Percentiles rank a stretch among this genome's conserved stretches.
phyloP scores from a whole-genome alignment of 2,329 filamentous ascomycete genomes.

The Dothideomycetidae sp. region DNA sequence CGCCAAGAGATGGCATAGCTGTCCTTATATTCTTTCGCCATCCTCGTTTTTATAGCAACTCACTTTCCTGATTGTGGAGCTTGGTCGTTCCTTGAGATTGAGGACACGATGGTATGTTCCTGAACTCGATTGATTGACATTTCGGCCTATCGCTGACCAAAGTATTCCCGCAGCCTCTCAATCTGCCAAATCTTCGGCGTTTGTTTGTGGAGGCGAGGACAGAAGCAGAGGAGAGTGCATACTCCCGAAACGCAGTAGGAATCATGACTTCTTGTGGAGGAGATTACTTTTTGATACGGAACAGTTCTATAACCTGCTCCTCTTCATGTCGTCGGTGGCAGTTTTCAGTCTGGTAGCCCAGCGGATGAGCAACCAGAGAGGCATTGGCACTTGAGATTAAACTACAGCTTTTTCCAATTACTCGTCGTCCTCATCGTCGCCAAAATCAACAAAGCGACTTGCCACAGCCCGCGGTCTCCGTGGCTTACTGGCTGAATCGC shows the following conservation, averaged over 20 bases:
- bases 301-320: conserved; percentile 91
- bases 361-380: conserved; percentile 44
- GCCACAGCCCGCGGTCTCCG: conserved; percentile 14
- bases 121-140: too few species aligned
- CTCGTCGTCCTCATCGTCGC: conserved; percentile 21
- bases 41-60: too few species aligned
- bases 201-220: conserved; percentile 90
- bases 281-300: too few species aligned
- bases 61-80: too few species aligned
- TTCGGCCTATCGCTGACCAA: too few species aligned
- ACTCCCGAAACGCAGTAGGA: conserved; percentile 80
- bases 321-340: conserved; percentile 93
- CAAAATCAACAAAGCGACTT: conserved; percentile 24
- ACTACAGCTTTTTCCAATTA: conserved; percentile 4
- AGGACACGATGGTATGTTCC: too few species aligned
- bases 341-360: conserved; percentile 90
- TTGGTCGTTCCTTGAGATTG: too few species aligned
- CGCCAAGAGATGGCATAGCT: too few species aligned
- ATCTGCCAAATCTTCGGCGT: conserved; percentile 83
- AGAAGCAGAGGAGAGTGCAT: conserved; percentile 85
- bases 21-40: too few species aligned
- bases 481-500: conserved; percentile 8
- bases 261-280: too few species aligned
- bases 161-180: conserved; percentile 54
- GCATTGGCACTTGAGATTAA: conserved; percentile 4